Base-by-base conservation (phyloP, 768 basidiomycete species). In the Pisolithus orientalis region DNA sequence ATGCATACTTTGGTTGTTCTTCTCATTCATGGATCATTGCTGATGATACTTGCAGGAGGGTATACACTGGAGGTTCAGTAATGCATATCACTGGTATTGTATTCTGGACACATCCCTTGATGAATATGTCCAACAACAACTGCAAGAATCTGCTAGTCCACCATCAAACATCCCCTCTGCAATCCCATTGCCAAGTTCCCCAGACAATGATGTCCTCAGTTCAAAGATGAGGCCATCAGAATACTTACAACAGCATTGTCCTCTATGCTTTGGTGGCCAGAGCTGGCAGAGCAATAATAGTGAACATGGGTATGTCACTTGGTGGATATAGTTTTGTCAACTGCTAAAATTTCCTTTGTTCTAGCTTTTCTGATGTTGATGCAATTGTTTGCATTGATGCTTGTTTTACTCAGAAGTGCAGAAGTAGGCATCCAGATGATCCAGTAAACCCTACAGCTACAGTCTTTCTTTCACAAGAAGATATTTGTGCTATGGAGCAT, bases 351-450 rank as follows among this genome's bases (percentile, higher is more conserved):
- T 46, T 16, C 45, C 9, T 46, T 16, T 34, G 11, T 29, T 25
- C 14, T 49, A 49, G 28, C n/a, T 46, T 43, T 42, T 48, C 3
- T 34, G 66, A 64, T 9, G 49, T 54, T 37, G 64, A 70, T 56
- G 49, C 60, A 11, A 57, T 69, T 29, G 62, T 69, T 5, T 70
- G 66, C 44, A n/a, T 66, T 13, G 70, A 72, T 55, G 63, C 62
- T 1, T 68, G 65, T 53, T 72, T 72, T 42, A 67, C 60, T 28
- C 70, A 73, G 48, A 70, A 71, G 49, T 25, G 37, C n/a, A 59
- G 58, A 1, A 47, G 59, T 43, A 56, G 52, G 34, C 39, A 39
- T 11, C 49, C 44, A 29, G 51, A 50, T 1, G 38, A 56, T 17
- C 40, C 47, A 5, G 57, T 53, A 2, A 59, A 65, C 40, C 59